A percentile compares a stretch with the other conserved stretches of the same genome.
Conservation (phyloP, 208 protist genomes). For the Leptomonas seymouri region DNA sequence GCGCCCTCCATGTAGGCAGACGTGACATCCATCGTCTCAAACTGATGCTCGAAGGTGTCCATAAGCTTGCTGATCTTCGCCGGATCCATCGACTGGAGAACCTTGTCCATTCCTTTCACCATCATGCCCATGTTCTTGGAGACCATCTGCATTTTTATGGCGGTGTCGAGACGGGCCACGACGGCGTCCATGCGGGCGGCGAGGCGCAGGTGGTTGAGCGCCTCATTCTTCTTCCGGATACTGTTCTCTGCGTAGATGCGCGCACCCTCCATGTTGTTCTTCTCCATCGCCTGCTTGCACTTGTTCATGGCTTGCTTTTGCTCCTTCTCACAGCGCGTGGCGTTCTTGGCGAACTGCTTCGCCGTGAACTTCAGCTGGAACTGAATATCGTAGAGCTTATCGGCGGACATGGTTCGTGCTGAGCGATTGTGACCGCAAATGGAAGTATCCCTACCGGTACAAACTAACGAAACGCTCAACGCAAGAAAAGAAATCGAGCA, state of each 20-base stretch:
- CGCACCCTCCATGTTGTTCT: slow-evolving; percentile 97
- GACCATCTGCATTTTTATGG: slow-evolving; percentile 94
- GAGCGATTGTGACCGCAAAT: not conserved
- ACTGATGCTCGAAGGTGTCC: slow-evolving; percentile 98
- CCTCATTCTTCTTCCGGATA: slow-evolving; percentile 97
- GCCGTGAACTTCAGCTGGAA: slow-evolving; percentile 97
- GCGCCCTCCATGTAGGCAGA: slow-evolving; percentile 93
- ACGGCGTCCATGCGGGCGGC: slow-evolving; percentile 97
- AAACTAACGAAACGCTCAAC: no score
- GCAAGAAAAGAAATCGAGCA: no score
- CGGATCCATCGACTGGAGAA: slow-evolving; percentile 94
- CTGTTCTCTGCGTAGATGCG: slow-evolving; percentile 98
- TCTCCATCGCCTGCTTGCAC: slow-evolving; percentile 96
- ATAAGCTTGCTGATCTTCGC: slow-evolving; percentile 92
- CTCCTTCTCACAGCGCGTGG: slow-evolving; percentile 92
- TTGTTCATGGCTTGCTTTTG: slow-evolving; percentile 93
- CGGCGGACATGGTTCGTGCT: slow-evolving; percentile 57
- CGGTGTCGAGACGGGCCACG: slow-evolving; percentile 94
- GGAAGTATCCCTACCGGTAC: no score
- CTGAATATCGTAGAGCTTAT: slow-evolving; percentile 90
- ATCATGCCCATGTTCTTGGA: slow-evolving; percentile 95
- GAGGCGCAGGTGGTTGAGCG: slow-evolving; percentile 96
- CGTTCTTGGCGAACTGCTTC: slow-evolving; percentile 94
- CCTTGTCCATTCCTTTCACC: slow-evolving; percentile 95
- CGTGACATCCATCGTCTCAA: slow-evolving; percentile 97